These are phyloP conservation scores for Talaromyces islandicus DNA, from an alignment of 2,329 filamentous ascomycete species.

Conservation along the genomic window DNA sequence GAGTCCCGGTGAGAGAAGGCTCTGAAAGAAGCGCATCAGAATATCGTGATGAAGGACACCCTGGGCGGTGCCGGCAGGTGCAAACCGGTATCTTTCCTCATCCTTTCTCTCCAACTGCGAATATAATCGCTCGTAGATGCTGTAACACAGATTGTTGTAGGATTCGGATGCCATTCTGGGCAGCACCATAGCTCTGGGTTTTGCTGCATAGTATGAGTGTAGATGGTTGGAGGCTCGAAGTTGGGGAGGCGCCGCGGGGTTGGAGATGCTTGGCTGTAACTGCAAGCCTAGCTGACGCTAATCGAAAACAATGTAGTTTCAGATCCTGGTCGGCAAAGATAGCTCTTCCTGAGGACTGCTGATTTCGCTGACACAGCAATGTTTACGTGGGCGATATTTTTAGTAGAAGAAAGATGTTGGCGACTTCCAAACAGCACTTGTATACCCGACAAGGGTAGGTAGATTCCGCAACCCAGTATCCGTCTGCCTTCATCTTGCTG, in stretches of 20 bases:
- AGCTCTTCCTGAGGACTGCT: neutral
- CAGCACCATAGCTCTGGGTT: neutral
- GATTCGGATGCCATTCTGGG: slow-evolving; percentile 5
- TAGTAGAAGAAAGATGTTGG: neutral
- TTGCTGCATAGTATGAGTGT: neutral
- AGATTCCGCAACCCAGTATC: neutral
- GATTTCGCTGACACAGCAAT: neutral
- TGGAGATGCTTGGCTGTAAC: neutral
- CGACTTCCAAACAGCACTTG: neutral
- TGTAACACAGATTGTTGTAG: slow-evolving; percentile 2
- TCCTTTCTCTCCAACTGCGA: slow-evolving; percentile 7
- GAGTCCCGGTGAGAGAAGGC: neutral
- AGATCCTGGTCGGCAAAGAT: neutral
- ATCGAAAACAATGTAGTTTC: neutral
- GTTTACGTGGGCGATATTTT: neutral
- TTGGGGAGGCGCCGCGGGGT: neutral
- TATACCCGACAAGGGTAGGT: neutral
- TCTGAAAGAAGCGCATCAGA: slow-evolving; percentile 4
- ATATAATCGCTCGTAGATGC: slow-evolving; percentile 2
- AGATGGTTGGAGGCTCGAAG: neutral
- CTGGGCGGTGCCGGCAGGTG: slow-evolving; percentile 14
- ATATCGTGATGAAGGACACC: slow-evolving; percentile 12
- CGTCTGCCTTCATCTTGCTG: neutral
- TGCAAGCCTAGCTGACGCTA: neutral
- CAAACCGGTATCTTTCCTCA: slow-evolving; percentile 12